phyloP scores from a whole-genome alignment of 176 grass and related monocot genomes.

The Aegilops umbellulata region DNA sequence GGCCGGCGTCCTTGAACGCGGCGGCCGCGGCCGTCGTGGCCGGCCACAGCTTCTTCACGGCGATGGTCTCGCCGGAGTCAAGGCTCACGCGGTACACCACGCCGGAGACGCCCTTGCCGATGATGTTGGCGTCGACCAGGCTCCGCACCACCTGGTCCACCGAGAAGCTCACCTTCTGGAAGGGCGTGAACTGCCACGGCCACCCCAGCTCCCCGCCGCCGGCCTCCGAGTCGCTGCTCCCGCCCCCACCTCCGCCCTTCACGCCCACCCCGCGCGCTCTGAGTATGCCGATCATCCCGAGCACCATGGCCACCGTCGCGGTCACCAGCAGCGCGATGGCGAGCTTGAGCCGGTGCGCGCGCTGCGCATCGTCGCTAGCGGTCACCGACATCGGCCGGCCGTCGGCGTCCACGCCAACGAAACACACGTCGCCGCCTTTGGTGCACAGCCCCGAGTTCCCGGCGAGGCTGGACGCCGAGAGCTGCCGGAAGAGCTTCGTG shows the following conservation, averaged over 20 bases:
- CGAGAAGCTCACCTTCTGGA: slow-evolving; percentile 94
- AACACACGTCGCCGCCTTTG: slow-evolving; percentile 84
- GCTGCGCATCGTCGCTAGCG: slow-evolving; percentile 31
- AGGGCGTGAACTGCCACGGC: slow-evolving; percentile 98
- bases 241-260: slow-evolving; percentile 22
- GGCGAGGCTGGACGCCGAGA: slow-evolving; percentile 62
- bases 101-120: slow-evolving; percentile 92
- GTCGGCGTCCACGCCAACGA: slow-evolving; percentile 51
- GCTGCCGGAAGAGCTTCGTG: slow-evolving; percentile 93
- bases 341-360: slow-evolving; percentile 67
- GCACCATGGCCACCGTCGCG: slow-evolving; percentile 76
- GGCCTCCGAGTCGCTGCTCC: slow-evolving; percentile 42
- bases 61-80: slow-evolving; percentile 86
- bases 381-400: slow-evolving; percentile 40
- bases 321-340: slow-evolving; percentile 83
- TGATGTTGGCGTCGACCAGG: slow-evolving; percentile 82
- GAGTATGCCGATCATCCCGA: slow-evolving; percentile 73
- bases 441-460: slow-evolving; percentile 85
- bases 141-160: slow-evolving; percentile 83
- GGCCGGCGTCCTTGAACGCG: slow-evolving; percentile 35
- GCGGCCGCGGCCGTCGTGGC: slow-evolving; percentile 10
- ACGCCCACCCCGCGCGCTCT: slow-evolving; percentile 53
- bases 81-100: slow-evolving; percentile 87
- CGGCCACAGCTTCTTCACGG: slow-evolving; percentile 94
- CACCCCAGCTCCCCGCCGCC: slow-evolving; percentile 57